A percentile compares a stretch with the other conserved stretches of the same genome.
phyloP scores from a whole-genome alignment of 768 basidiomycete genomes.

The Tremella yokohamensis region DNA sequence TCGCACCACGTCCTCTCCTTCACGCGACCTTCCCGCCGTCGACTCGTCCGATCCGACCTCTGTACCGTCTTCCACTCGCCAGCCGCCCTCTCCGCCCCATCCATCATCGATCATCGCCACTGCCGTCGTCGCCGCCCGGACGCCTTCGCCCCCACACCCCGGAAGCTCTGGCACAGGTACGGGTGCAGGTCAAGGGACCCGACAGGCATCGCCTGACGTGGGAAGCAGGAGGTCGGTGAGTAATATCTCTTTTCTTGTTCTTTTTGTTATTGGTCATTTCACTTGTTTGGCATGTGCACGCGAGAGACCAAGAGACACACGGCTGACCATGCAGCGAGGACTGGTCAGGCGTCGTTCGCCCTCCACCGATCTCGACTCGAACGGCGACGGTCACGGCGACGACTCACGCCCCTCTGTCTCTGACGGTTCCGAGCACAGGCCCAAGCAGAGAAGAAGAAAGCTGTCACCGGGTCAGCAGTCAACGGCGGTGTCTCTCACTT shows the following conservation, averaged over 20 bases:
- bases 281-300: not conserved
- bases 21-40: not conserved
- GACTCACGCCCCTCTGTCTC: not conserved
- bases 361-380: slow-evolving; percentile 14
- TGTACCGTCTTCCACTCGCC: too few species aligned
- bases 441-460: slow-evolving; percentile 1
- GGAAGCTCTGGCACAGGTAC: too few species aligned
- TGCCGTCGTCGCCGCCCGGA: not conserved
- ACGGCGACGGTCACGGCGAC: not conserved
- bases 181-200: too few species aligned
- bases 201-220: too few species aligned
- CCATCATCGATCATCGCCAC: not conserved
- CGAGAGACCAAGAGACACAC: not conserved
- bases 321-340: slow-evolving; percentile 32
- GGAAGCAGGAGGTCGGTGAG: too few species aligned
- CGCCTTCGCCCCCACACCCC: not conserved
- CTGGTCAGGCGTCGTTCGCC: slow-evolving; percentile 23
- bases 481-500: not conserved
- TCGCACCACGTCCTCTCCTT: slow-evolving; percentile 11
- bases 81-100: not conserved
- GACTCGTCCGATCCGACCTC: slow-evolving; percentile 3
- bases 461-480: not conserved
- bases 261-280: not conserved
- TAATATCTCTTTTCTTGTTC: not conserved
- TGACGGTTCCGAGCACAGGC: not conserved